These are phyloP conservation scores for Pyrenophora teres DNA, from an alignment of 2,329 filamentous ascomycete genomes.

Conservation along the genomic window DNA sequence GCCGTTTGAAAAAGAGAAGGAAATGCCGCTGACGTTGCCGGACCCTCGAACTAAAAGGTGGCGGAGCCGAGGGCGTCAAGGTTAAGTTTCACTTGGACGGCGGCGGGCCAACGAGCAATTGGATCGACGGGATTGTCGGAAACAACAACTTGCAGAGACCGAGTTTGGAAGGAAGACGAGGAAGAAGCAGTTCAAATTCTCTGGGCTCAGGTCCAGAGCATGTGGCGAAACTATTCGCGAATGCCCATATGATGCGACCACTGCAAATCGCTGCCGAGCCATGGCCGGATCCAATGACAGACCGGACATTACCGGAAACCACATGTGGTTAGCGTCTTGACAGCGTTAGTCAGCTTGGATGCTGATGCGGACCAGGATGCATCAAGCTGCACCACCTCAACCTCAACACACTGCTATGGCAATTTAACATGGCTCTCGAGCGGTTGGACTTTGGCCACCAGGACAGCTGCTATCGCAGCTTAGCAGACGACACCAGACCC, in stretches of 20 bases:
- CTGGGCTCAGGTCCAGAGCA: background rate
- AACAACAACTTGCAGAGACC: background rate
- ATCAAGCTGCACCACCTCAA: background rate
- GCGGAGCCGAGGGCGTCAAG: slow-evolving; percentile 14
- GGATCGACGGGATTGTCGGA: background rate
- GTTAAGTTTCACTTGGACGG: slow-evolving; percentile 2
- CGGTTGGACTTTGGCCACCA: too few relatives aligned
- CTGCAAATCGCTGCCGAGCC: slow-evolving; percentile 11
- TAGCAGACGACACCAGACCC: too few relatives aligned
- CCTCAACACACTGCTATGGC: too few relatives aligned
- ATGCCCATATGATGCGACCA: background rate
- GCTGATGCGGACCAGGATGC: background rate
- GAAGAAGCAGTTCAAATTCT: background rate
- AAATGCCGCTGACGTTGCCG: slow-evolving; percentile 3
- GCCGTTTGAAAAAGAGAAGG: background rate
- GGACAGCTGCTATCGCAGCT: too few relatives aligned
- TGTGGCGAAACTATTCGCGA: slow-evolving; percentile 3
- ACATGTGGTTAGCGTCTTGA: slow-evolving; percentile 4
- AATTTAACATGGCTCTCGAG: too few relatives aligned
- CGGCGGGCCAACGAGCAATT: background rate
- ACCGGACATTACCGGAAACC: slow-evolving; percentile 14
- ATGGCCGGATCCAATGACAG: slow-evolving; percentile 16
- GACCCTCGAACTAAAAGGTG: slow-evolving; percentile 11
- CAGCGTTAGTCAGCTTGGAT: background rate
- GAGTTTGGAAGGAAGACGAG: background rate